These are phyloP conservation scores for Wickerhamiella dianesei DNA, from an alignment of 805 yeast genomes.

Conservation along the genomic window DNA sequence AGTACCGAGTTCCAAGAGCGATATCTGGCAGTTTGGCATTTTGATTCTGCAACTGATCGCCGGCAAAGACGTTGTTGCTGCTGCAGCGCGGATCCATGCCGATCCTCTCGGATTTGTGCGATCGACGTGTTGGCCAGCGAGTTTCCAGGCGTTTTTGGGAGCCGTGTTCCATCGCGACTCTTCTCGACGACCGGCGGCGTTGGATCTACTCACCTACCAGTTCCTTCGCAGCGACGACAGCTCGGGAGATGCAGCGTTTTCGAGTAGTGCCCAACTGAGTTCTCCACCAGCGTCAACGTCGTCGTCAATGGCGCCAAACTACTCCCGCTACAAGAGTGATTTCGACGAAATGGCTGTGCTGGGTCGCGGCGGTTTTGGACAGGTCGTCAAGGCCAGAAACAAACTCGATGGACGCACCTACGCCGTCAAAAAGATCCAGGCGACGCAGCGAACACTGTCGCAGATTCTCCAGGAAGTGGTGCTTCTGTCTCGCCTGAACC, in stretches of 20 bases:
- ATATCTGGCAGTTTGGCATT: constrained; percentile 88
- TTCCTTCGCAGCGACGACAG: constrained; percentile 48
- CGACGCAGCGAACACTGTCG: constrained; percentile 37
- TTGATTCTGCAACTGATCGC: constrained; percentile 51
- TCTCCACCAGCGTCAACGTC: not conserved
- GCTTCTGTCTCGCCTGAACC: constrained; percentile 80
- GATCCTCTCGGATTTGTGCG: constrained; percentile 54
- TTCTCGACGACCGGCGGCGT: constrained; percentile 65
- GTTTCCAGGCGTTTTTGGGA: constrained; percentile 52
- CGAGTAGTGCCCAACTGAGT: constrained; percentile 2
- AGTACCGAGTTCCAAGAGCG: constrained; percentile 65
- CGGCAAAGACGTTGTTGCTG: constrained; percentile 34
- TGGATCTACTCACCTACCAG: constrained; percentile 72
- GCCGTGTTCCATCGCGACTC: constrained; percentile 42
- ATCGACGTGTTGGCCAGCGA: constrained; percentile 34
- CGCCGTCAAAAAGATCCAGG: constrained; percentile 85
- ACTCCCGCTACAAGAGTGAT: constrained; percentile 77
- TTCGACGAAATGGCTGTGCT: constrained; percentile 86
- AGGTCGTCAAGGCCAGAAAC: constrained; percentile 93
- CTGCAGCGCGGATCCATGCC: constrained; percentile 36
- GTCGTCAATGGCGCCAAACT: constrained; percentile 4
- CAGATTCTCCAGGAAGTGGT: constrained; percentile 81
- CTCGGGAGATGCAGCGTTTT: constrained; percentile 10
- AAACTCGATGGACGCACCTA: constrained; percentile 87
- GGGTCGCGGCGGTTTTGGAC: constrained; percentile 96